Evolutionary conservation across 306 rosid species (phyloP).

Genomic region (Luffa acutangula): DNA sequence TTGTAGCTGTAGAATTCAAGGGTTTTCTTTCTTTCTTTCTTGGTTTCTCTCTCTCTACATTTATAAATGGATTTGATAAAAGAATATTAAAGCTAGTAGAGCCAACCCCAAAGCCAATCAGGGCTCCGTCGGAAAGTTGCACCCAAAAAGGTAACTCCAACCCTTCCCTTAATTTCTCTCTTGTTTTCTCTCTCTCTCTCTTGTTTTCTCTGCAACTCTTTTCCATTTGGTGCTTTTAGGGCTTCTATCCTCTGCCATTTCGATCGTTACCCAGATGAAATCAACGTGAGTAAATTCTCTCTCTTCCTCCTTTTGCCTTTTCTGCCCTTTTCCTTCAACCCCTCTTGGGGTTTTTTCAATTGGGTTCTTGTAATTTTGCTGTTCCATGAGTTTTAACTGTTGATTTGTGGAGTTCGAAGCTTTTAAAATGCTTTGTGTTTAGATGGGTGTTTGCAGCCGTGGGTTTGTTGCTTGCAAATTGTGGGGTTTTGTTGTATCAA

Average conservation of each 20-base stretch:
- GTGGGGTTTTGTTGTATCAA: neutral
- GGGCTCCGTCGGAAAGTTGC: conserved; percentile 71
- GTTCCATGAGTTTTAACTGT: neutral
- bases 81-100: conserved; percentile 14
- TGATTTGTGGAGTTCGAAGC: neutral
- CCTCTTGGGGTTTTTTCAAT: neutral
- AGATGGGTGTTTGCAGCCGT: neutral
- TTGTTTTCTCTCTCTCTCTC: neutral
- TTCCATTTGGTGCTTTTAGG: conserved; percentile 30
- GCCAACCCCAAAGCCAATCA: conserved; percentile 31
- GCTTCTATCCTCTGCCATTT: conserved; percentile 23
- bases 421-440: neutral
- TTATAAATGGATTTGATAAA: neutral
- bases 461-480: neutral
- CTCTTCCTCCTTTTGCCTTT: neutral
- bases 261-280: neutral
- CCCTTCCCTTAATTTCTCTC: conserved; percentile 3
- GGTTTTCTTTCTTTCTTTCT: neutral
- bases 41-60: neutral
- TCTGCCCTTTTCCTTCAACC: neutral
- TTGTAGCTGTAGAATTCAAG: neutral
- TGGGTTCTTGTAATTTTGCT: neutral
- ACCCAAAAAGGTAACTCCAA: conserved; percentile 29
- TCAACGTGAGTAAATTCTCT: neutral
- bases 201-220: conserved; percentile 16